Evolutionary conservation across 768 basidiomycete species (phyloP), one percentile per base, ranked within the genome.

Genomic region (Mrakia gelida): DNA sequence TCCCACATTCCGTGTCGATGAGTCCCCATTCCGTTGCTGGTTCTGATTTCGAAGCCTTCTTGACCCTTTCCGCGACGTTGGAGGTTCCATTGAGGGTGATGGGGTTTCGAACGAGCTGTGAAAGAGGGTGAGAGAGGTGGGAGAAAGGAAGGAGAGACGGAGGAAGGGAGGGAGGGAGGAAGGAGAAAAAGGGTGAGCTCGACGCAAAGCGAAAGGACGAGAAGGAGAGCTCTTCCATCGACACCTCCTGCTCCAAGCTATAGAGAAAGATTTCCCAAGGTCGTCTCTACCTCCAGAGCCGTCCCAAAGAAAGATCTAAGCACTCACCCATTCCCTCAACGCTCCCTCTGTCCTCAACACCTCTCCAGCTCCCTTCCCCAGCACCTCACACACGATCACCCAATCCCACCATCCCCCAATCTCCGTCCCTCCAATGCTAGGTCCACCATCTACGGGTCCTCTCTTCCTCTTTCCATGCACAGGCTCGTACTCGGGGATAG

Each of bases 391-490:
- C 1, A 78, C 65, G 13, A 78, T 63, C n/a, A 73, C 71, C 77
- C 77, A 78, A 26, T 74, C 73, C 77, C 77, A 78, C 72, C 72
- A 78, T 16, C 77, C 77, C 9, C 77, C 77, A 16, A 78, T 54
- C 21, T 70, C 43, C 41, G 56, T 26, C n/a, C 63, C 77, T 26
- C 71, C 77, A 13, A 74, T 56, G 13, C 77, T 71, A 11, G 16
- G 41, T 23, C 77, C 77, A 13, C 62, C 49, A 34, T 78, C 77
- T 0, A 54, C 65, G 6, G 71, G 71, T 0, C 77, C 73, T 41
- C 73, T 59, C 10, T 38, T 65, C 13, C 72, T 63, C 77, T 43
- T 67, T 21, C 77, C 77, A 15, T 78, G 73, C 18, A 45, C 30
- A 21, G 73, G 72, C 16, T 62, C 62, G 49, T 78, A 62, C 34